Percentiles rank a stretch among this genome's conserved stretches.
Conservation (phyloP, 2,329 filamentous ascomycete genomes). For the Penicillium sp. region DNA sequence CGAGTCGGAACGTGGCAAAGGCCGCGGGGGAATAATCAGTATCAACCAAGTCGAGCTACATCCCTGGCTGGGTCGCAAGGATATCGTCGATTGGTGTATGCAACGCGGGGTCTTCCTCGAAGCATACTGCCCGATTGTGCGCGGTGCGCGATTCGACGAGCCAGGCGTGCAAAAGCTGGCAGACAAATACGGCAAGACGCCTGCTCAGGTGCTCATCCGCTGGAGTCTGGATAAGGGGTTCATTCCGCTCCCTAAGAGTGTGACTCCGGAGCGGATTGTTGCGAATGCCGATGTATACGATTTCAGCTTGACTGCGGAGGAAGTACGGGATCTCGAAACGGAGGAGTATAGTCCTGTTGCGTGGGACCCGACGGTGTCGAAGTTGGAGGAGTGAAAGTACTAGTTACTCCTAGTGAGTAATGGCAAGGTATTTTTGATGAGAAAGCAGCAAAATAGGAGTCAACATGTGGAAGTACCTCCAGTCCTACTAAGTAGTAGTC, state of each 20-base stretch:
- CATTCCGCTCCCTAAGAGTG: constrained; percentile 67
- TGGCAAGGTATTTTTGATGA: too few species aligned
- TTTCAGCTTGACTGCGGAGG: constrained; percentile 57
- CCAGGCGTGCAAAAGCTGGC: constrained; percentile 64
- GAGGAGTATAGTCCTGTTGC: constrained; percentile 56
- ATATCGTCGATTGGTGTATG: constrained; percentile 68
- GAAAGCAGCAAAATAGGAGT: too few species aligned
- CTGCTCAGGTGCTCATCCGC: constrained; percentile 72
- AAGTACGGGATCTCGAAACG: constrained; percentile 57
- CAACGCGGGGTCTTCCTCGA: constrained; percentile 69
- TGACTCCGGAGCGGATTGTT: constrained; percentile 67
- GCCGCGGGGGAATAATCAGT: constrained; percentile 63
- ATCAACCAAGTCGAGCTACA: constrained; percentile 82
- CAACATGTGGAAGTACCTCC: neutral
- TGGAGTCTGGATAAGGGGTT: constrained; percentile 72
- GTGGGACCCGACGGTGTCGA: constrained; percentile 53
- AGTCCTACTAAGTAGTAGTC: neutral
- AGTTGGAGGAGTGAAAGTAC: constrained; percentile 13
- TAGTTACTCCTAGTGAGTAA: too few species aligned
- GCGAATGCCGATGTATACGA: constrained; percentile 65
- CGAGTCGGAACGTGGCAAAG: constrained; percentile 41
- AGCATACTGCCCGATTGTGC: constrained; percentile 75
- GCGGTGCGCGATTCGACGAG: constrained; percentile 70
- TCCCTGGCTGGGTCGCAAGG: constrained; percentile 73
- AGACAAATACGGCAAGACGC: constrained; percentile 68